Evolutionary conservation across 257 asterid genomes (phyloP).

Genomic region (Solanum gracilifrons): DNA sequence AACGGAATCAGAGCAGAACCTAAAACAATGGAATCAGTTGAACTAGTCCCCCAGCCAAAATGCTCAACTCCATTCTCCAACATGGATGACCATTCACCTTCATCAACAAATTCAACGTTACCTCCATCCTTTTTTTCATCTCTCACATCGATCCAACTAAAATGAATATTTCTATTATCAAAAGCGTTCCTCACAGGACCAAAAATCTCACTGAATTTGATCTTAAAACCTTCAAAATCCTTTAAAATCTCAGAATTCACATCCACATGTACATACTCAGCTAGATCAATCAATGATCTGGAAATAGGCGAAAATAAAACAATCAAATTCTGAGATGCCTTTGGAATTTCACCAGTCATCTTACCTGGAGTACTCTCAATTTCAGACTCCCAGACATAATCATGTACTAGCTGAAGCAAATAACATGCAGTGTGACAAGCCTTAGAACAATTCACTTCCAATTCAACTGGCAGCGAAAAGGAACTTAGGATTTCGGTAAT

Average conservation of each 20-base stretch:
- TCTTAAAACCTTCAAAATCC: slow-evolving; percentile 8
- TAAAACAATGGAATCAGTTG: slow-evolving; percentile 49
- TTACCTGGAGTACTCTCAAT: slow-evolving; percentile 24
- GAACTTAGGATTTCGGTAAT: slow-evolving; percentile 26
- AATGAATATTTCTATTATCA: slow-evolving; percentile 46
- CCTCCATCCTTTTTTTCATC: slow-evolving; percentile 12
- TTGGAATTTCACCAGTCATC: slow-evolving; percentile 13
- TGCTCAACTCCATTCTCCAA: slow-evolving; percentile 30
- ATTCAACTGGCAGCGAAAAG: slow-evolving; percentile 7
- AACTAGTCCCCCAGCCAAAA: slow-evolving; percentile 74
- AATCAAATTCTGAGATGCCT: slow-evolving; percentile 47
- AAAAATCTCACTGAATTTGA: slow-evolving; percentile 34
- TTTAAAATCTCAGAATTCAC: background rate
- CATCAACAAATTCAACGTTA: slow-evolving; percentile 1
- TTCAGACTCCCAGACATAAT: slow-evolving; percentile 67
- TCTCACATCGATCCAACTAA: slow-evolving; percentile 71
- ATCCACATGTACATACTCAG: slow-evolving; percentile 22
- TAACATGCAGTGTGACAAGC: slow-evolving; percentile 35
- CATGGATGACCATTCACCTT: slow-evolving; percentile 3
- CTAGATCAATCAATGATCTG: slow-evolving; percentile 18
- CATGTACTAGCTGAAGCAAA: slow-evolving; percentile 51
- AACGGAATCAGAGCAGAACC: slow-evolving; percentile 77
- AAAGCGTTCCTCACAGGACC: slow-evolving; percentile 36
- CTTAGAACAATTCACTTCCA: slow-evolving; percentile 11
- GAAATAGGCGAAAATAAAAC: slow-evolving; percentile 50